These are phyloP conservation scores for Saccharum officinarum DNA, from an alignment of 176 grass and related monocot species.

Conservation along the genomic window DNA sequence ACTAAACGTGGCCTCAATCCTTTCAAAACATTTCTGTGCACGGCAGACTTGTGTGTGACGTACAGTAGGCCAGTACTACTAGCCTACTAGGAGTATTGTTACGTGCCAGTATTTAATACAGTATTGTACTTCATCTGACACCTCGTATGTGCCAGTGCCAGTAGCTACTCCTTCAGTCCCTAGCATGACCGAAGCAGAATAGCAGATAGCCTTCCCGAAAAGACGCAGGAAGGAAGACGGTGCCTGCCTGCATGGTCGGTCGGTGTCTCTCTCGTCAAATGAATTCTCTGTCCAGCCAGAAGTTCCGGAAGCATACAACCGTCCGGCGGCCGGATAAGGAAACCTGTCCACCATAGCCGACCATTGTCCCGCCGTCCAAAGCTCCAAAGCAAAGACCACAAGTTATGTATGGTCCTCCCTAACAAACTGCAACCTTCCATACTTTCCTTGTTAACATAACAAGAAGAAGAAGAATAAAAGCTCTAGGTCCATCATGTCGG, in stretches of 20 bases:
- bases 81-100: not conserved
- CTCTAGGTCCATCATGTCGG: not conserved
- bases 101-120: not conserved
- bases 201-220: not conserved
- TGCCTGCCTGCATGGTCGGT: not conserved
- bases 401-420: not conserved
- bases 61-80: not conserved
- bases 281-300: not conserved
- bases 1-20: too few species aligned
- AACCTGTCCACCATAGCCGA: not conserved
- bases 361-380: not conserved
- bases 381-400: constrained; percentile 16
- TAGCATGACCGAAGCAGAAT: not conserved
- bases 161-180: not conserved
- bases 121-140: not conserved
- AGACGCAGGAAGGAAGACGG: not conserved
- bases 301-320: not conserved
- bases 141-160: not conserved
- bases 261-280: not conserved
- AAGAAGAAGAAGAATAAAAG: not conserved
- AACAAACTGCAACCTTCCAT: not conserved
- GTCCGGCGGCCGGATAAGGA: not conserved
- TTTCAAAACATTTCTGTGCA: not conserved
- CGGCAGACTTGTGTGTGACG: not conserved
- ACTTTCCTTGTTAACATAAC: not conserved